phyloP scores from a whole-genome alignment of 2,329 filamentous ascomycete genomes.

The Aspergillus aculeatinus region DNA sequence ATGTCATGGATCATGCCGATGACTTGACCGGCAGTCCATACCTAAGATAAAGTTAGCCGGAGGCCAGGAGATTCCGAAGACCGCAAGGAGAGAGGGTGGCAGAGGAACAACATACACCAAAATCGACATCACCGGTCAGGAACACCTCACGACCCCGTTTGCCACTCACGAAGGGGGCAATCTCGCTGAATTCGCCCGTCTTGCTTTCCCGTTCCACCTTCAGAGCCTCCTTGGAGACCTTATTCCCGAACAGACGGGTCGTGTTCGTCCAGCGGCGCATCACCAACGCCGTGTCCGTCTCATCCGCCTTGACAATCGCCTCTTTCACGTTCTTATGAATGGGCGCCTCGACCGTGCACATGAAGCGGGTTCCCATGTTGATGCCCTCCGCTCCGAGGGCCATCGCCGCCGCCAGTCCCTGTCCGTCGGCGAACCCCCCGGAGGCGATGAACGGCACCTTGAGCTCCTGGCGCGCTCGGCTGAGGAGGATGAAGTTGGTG shows the following conservation, averaged over 20 bases:
- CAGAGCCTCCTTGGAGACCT: slow-evolving; percentile 75
- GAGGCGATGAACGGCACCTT: slow-evolving; percentile 90
- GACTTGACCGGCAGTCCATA: slow-evolving; percentile 96
- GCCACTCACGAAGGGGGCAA: slow-evolving; percentile 83
- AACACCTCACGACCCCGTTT: slow-evolving; percentile 91
- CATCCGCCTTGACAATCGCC: slow-evolving; percentile 80
- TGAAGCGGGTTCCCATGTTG: slow-evolving; percentile 98
- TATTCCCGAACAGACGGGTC: slow-evolving; percentile 82
- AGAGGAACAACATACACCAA: slow-evolving; percentile 66
- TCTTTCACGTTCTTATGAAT: slow-evolving; percentile 94
- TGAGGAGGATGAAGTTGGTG: slow-evolving; percentile 65
- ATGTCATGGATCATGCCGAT: slow-evolving; percentile 86
- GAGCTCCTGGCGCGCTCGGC: slow-evolving; percentile 78
- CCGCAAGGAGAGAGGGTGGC: not conserved
- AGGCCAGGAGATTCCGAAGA: not conserved
- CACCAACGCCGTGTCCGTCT: slow-evolving; percentile 88
- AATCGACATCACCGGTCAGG: slow-evolving; percentile 84
- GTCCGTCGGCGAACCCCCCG: slow-evolving; percentile 91
- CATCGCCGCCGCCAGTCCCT: slow-evolving; percentile 87
- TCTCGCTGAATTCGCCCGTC: slow-evolving; percentile 84
- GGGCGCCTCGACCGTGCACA: slow-evolving; percentile 91
- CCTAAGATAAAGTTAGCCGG: slow-evolving; percentile 49
- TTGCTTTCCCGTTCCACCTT: slow-evolving; percentile 80
- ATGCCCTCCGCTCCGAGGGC: slow-evolving; percentile 87
- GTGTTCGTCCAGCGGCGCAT: slow-evolving; percentile 93